Evolutionary conservation across 208 protist genomes (phyloP).

Genomic region (Acanthamoeba royreba): DNA sequence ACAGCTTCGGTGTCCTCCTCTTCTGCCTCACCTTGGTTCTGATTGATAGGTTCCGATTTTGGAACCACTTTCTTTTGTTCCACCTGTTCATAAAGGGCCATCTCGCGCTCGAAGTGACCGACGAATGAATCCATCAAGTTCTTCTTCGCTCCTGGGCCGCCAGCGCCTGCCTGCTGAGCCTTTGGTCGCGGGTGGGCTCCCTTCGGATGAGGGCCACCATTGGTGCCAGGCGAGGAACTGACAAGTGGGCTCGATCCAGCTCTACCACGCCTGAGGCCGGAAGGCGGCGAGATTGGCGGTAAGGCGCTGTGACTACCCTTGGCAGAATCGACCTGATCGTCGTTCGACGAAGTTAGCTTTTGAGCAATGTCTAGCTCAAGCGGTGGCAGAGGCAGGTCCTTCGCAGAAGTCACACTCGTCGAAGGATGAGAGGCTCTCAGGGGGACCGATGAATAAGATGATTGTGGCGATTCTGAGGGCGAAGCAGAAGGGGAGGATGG

Average conservation of each 20-base stretch:
- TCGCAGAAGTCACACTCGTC: neutral
- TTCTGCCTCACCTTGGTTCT: neutral
- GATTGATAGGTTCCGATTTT: neutral
- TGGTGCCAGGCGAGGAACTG: too few relatives aligned
- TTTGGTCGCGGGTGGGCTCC: neutral
- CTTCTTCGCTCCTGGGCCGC: neutral
- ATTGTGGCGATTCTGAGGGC: neutral
- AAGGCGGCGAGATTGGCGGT: neutral
- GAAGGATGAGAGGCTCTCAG: neutral
- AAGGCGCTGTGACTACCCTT: neutral
- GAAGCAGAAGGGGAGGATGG: neutral
- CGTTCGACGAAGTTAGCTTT: neutral
- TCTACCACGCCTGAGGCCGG: too few relatives aligned
- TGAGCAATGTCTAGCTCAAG: neutral
- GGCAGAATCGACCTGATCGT: neutral
- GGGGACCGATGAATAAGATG: neutral
- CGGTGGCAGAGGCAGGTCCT: neutral
- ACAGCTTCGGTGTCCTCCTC: neutral
- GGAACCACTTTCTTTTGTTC: neutral
- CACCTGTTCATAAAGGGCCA: neutral
- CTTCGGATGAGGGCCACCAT: too few relatives aligned
- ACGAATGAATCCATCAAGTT: neutral
- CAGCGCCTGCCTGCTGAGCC: neutral
- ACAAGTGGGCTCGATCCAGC: too few relatives aligned
- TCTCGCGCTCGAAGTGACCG: slow-evolving; percentile 6